These are phyloP conservation scores for Phragmites australis DNA, from an alignment of 176 grass and related monocot species.

Conservation along the genomic window DNA sequence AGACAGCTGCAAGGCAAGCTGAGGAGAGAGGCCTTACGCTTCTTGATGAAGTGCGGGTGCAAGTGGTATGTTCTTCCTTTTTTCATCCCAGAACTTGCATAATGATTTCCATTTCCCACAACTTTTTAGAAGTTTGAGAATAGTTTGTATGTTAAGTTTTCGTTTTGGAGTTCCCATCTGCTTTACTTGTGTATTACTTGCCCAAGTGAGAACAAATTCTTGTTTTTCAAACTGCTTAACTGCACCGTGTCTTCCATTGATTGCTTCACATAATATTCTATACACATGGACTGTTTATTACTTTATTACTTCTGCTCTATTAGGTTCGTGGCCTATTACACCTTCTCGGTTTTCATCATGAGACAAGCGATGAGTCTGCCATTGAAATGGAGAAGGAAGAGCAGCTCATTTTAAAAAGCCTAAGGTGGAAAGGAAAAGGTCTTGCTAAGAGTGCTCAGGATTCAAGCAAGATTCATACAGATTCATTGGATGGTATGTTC, in stretches of 20 bases:
- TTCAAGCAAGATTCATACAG: slow-evolving; percentile 44
- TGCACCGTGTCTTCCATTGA: not conserved
- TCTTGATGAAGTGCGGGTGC: slow-evolving; percentile 90
- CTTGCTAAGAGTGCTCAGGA: slow-evolving; percentile 50
- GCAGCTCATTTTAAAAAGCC: slow-evolving; percentile 72
- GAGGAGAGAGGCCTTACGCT: slow-evolving; percentile 83
- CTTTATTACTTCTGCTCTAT: not conserved
- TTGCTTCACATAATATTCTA: not conserved
- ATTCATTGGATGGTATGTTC: slow-evolving; percentile 61
- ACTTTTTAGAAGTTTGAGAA: not conserved
- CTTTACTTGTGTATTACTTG: not conserved
- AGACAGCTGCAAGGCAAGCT: slow-evolving; percentile 89
- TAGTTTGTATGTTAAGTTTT: not conserved
- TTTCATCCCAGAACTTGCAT: slow-evolving; percentile 4
- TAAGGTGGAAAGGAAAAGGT: slow-evolving; percentile 81
- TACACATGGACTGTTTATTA: not conserved
- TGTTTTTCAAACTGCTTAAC: not conserved
- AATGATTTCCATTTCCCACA: not conserved
- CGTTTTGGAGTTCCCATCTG: not conserved
- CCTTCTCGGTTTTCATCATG: slow-evolving; percentile 84
- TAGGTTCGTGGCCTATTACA: slow-evolving; percentile 88
- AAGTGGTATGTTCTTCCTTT: slow-evolving; percentile 53
- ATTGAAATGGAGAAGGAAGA: slow-evolving; percentile 85
- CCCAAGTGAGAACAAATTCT: not conserved
- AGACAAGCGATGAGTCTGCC: slow-evolving; percentile 67